phyloP scores from a whole-genome alignment of 805 yeast species.

The Candida bentonensis region DNA sequence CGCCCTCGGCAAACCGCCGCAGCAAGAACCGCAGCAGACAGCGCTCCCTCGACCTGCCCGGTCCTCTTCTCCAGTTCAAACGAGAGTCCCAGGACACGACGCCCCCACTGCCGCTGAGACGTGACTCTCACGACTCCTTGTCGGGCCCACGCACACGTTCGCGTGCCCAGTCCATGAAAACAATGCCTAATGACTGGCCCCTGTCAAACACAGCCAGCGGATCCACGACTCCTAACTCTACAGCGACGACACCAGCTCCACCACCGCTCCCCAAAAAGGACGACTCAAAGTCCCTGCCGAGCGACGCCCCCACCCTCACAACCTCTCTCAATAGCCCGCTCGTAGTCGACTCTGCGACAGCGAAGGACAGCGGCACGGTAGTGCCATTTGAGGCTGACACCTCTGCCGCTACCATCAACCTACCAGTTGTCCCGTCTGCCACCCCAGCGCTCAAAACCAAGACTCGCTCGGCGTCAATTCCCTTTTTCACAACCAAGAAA shows the following conservation, averaged over 20 bases:
- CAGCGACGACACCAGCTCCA: too few relatives aligned
- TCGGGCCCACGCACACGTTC: not conserved
- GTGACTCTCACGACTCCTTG: not conserved
- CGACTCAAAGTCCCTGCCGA: not conserved
- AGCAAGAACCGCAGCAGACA: not conserved
- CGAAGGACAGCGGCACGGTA: too few relatives aligned
- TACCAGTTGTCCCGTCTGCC: not conserved
- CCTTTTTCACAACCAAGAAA: constrained; percentile 1
- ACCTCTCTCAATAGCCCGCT: not conserved
- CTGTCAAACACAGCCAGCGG: too few relatives aligned
- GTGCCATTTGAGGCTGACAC: not conserved
- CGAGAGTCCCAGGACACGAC: not conserved
- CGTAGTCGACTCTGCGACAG: too few relatives aligned
- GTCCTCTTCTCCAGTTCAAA: constrained; percentile 1
- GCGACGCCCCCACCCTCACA: not conserved
- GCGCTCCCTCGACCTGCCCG: not conserved
- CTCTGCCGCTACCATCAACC: not conserved
- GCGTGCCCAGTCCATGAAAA: not conserved
- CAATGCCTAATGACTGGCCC: not conserved
- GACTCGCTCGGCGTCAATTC: not conserved
- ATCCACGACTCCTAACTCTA: not conserved
- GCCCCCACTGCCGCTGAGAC: not conserved
- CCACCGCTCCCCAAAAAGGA: not conserved
- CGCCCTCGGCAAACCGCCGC: not conserved
- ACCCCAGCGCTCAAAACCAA: not conserved